Percentiles rank a stretch among this genome's conserved stretches.
Conservation (phyloP, 108 stramenopile genomes). For the Pelagomonas calceolata region DNA sequence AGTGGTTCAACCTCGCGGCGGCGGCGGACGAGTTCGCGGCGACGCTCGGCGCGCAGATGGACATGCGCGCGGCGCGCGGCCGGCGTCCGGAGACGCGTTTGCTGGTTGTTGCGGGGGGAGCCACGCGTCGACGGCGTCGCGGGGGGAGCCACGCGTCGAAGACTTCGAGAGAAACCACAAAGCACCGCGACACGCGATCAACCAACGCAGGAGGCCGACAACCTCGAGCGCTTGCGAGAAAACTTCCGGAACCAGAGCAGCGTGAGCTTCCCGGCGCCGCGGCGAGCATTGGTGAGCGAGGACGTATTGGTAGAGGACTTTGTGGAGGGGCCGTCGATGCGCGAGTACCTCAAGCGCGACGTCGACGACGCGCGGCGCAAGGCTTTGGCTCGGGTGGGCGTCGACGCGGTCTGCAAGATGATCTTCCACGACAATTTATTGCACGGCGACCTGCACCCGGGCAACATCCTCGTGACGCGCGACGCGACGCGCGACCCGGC, state of each 20-base stretch:
- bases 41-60: constrained; percentile 69
- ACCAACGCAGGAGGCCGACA: constrained; percentile 56
- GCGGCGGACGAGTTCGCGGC: constrained; percentile 70
- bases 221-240: constrained; percentile 36
- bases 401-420: constrained; percentile 52
- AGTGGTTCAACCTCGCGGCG: constrained; percentile 43
- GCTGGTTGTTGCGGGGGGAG: too few relatives aligned
- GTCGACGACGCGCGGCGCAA: constrained; percentile 21
- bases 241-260: constrained; percentile 23
- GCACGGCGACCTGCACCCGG: constrained; percentile 67
- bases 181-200: too few relatives aligned
- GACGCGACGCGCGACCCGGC: constrained; percentile 11
- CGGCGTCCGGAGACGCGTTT: too few relatives aligned
- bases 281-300: neutral
- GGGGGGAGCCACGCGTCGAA: too few relatives aligned
- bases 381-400: constrained; percentile 35
- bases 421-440: constrained; percentile 56
- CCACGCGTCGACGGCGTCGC: too few relatives aligned
- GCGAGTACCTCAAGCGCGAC: constrained; percentile 33
- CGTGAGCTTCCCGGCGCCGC: constrained; percentile 31
- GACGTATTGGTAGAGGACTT: constrained; percentile 24
- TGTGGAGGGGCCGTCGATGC: constrained; percentile 35
- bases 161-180: too few relatives aligned
- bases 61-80: too few relatives aligned
- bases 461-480: constrained; percentile 30